A percentile compares a stretch with the other conserved stretches of the same genome.
phyloP scores from a whole-genome alignment of 176 grass and related monocot genomes.

The maize (Zea mays) region DNA sequence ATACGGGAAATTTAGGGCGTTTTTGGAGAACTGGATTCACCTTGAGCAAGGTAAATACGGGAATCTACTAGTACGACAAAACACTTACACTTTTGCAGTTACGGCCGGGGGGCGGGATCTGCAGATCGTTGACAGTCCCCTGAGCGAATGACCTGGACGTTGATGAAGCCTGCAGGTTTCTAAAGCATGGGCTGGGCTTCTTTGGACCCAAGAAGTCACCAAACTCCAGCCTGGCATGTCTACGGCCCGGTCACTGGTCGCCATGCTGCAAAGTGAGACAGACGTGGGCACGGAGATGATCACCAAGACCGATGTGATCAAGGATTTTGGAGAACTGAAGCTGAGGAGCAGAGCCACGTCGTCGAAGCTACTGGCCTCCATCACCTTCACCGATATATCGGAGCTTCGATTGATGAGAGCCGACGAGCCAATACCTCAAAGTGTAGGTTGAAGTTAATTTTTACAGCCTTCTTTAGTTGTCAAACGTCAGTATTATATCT shows the following conservation, averaged over 20 bases:
- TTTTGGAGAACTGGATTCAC: constrained; percentile 50
- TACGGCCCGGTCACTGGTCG: neutral
- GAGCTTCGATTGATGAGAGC: constrained; percentile 37
- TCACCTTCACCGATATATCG: constrained; percentile 57
- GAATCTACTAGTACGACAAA: neutral
- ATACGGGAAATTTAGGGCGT: too few species aligned
- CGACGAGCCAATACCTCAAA: too few species aligned
- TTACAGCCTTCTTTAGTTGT: too few species aligned
- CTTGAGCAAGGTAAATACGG: constrained; percentile 55
- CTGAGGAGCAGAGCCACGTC: constrained; percentile 49
- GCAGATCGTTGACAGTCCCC: constrained; percentile 57
- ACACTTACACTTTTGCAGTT: constrained; percentile 39
- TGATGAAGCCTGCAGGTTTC: constrained; percentile 65
- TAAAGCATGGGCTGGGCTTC: constrained; percentile 67
- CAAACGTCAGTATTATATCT: too few species aligned
- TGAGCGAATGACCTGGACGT: constrained; percentile 55
- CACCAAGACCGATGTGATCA: constrained; percentile 62
- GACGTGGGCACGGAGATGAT: constrained; percentile 53
- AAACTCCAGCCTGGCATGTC: constrained; percentile 64
- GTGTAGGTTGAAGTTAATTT: too few species aligned
- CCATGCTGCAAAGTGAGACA: constrained; percentile 57
- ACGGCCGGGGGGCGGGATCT: constrained; percentile 53
- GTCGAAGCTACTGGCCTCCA: constrained; percentile 48
- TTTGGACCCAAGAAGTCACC: constrained; percentile 63
- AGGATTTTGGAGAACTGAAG: constrained; percentile 63